Evolutionary conservation across 345 rosid genomes (phyloP).

Genomic region (Abelmoschus esculentus): DNA sequence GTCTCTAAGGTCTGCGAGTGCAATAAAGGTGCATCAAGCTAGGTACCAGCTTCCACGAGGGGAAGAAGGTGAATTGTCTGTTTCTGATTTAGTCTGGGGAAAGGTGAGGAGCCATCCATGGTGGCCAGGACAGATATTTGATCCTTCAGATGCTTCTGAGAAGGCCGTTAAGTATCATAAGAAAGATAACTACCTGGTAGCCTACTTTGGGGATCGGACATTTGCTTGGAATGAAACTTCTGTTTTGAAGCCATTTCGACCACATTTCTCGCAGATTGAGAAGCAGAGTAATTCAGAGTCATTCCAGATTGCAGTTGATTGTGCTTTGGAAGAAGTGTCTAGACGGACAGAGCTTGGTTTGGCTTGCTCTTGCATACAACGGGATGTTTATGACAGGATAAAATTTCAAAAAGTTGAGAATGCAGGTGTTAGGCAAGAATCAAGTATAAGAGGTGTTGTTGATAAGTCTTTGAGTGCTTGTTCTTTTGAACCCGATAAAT

Average conservation of each 20-base stretch:
- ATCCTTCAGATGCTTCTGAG: conserved; percentile 61
- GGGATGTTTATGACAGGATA: conserved; percentile 30
- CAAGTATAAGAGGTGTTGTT: conserved; percentile 29
- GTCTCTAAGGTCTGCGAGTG: conserved; percentile 17
- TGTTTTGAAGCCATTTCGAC: conserved; percentile 47
- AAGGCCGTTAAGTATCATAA: conserved; percentile 50
- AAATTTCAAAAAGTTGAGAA: conserved; percentile 47
- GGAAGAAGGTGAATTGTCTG: conserved; percentile 36
- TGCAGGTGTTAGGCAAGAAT: conserved; percentile 43
- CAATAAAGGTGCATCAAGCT: conserved; percentile 26
- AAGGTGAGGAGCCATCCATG: conserved; percentile 76
- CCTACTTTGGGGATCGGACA: conserved; percentile 68
- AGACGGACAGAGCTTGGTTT: conserved; percentile 48
- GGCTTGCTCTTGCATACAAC: conserved; percentile 46
- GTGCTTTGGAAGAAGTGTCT: conserved; percentile 61
- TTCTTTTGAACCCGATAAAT: conserved; percentile 38
- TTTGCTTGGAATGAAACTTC: conserved; percentile 72
- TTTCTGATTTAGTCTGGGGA: conserved; percentile 70
- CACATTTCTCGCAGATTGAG: conserved; percentile 44
- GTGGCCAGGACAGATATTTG: conserved; percentile 85
- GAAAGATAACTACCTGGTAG: conserved; percentile 58
- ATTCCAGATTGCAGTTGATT: conserved; percentile 50
- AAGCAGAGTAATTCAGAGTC: conserved; percentile 52
- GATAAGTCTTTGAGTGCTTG: conserved; percentile 21
- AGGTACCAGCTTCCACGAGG: conserved; percentile 34